Evolutionary conservation across 805 yeast species (phyloP), one percentile per base, ranked within the genome.

Genomic region (Metschnikowia aberdeeniae): DNA sequence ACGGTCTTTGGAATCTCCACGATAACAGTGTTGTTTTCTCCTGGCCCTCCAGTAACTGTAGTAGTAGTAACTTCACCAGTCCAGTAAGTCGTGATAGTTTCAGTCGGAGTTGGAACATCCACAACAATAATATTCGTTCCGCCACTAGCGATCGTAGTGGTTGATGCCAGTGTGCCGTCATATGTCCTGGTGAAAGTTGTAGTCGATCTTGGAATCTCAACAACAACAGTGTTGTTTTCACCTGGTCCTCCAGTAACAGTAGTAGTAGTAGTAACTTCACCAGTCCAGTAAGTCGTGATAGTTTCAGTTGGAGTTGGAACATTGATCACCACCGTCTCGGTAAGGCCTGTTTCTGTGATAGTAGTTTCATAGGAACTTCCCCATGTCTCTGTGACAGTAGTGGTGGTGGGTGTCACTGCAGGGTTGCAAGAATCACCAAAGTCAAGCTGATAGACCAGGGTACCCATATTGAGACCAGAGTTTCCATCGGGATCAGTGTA

Each of bases 281-380:
- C 45, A 13, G 49, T 43, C 51, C 53, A 47, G 5, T 34, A 30
- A 8, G 43, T 20, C 2, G 51, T 47, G 8, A 36, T 22, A 1
- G 49, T 42, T 6, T 11, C 24, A 1, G 51, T 47, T 6, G 49
- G 45, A 19, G 46, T 44, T 5, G 51, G 47, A 9, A 45, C 42
- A 4, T 40, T 36, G 4, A 57, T 51, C 8, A 46, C 45, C 3
- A 57, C 58, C 1, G 63, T 57, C 2, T 49, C 58, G 20, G 62
- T 58, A 10, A 10, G 7, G 8, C 50, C 56, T 8, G 60, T 47
- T n/a, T 26, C 33, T 3, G 64, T 61, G 6, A 34, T 24, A 10
- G 36, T 30, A 3, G 40, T 34, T 8, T 49, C 46, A 19, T 53
- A 44, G 4, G 55, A 32, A 20, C 43, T 42, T 2, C 40, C 34